Evolutionary conservation across 1,139 yeast species (phyloP), one percentile per base, ranked within the genome.

Genomic region (Zhuliangozyma blackwelliae): DNA sequence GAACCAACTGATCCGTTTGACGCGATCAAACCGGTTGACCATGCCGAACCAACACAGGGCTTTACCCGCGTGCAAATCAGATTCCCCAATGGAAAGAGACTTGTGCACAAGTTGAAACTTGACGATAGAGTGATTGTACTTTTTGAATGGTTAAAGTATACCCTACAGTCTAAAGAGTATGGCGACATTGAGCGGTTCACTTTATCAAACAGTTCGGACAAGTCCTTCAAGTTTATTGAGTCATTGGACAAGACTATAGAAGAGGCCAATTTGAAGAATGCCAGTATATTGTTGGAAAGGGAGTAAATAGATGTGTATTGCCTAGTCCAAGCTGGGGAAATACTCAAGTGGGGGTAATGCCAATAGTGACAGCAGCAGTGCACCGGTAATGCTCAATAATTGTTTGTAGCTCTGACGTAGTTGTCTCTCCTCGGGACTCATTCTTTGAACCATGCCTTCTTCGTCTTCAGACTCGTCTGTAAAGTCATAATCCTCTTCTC

Each of bases 51-150:
- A 1, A 72, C 79, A 0, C 71, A 72, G 3, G 60, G 73, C 1
- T 73, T 79, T 1, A 87, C 97, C 1, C 68, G 98, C 49, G 75
- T 94, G 20, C 98, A 92, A 59, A 73, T 94, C 16, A 72, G 97
- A 40, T 76, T 88, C 31, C 95, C 94, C 12, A 89, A 84, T 50
- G 97, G 97, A 19, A 75, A 82, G 38, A 69, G 97, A 44, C 63
- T 83, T 10, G 82, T 92, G n/a, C 82, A 88, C 40, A 75, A 88
- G 46, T 85, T 92, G 51, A 62, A 61, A 10, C 51, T 74, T 8
- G 54, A 63, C 5, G 94, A 83, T 47, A 61, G 69, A 5, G 85
- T 94, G 0, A 45, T 44, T 8, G 38, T 42, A 4, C 42, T 70
- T 7, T 68, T 55, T 46, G 54, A 54, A 40, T 68, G 76, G 52